phyloP scores from a whole-genome alignment of 257 asterid genomes.

The Nicotiana paniculata region DNA sequence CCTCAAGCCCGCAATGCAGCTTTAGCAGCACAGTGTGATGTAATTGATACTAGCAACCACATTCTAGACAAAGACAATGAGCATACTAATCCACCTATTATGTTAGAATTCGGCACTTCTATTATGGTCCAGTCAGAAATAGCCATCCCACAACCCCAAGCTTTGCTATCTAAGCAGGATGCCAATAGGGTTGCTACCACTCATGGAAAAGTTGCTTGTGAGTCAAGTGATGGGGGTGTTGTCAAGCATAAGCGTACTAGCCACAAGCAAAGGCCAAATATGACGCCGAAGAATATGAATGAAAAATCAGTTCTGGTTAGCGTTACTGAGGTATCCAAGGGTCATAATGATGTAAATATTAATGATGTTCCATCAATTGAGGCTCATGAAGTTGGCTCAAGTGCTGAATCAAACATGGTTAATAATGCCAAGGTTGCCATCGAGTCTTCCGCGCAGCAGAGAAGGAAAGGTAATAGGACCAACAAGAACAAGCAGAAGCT shows the following conservation, averaged over 20 bases:
- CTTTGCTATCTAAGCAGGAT: constrained; percentile 33
- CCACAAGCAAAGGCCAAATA: constrained; percentile 57
- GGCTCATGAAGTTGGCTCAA: constrained; percentile 29
- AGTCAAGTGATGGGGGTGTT: constrained; percentile 40
- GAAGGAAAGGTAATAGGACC: constrained; percentile 47
- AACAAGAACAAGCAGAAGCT: constrained; percentile 51
- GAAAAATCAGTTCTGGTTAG: constrained; percentile 30
- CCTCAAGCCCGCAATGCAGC: constrained; percentile 27
- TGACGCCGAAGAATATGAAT: constrained; percentile 28
- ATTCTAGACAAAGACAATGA: constrained; percentile 24
- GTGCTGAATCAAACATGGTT: constrained; percentile 26
- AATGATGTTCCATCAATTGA: constrained; percentile 19
- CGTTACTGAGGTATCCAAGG: constrained; percentile 26
- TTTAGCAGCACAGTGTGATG: constrained; percentile 21
- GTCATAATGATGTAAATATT: constrained; percentile 23
- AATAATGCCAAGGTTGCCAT: constrained; percentile 23
- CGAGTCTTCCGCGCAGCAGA: constrained; percentile 45
- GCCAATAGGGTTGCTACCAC: constrained; percentile 17
- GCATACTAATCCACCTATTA: constrained; percentile 22
- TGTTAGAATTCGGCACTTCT: constrained; percentile 27
- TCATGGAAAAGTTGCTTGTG: constrained; percentile 21
- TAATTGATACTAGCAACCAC: constrained; percentile 19
- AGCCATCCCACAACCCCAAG: constrained; percentile 22
- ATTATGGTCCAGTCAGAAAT: constrained; percentile 29
- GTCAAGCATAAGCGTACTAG: constrained; percentile 40